phyloP scores from a whole-genome alignment of 73 alveolate species.

The Paramecium pentaurelia region DNA sequence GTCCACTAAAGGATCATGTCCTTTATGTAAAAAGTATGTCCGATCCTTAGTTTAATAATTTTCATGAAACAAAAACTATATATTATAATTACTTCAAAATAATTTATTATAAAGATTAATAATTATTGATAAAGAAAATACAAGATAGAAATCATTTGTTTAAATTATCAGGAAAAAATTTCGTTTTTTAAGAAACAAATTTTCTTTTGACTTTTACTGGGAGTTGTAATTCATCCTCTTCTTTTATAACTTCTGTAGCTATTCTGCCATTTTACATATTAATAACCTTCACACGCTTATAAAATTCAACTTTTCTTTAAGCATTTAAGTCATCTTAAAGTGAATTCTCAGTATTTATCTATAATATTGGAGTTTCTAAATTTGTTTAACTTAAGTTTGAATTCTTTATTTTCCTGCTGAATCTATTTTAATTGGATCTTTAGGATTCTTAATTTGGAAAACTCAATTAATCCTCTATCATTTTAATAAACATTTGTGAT shows the following conservation, averaged over 20 bases:
- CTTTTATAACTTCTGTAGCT: constrained; percentile 4
- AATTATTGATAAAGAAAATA: not conserved
- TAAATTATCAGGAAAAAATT: not conserved
- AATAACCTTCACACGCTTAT: not conserved
- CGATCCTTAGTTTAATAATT: constrained; percentile 1
- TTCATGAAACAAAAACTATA: not conserved
- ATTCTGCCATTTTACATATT: not conserved
- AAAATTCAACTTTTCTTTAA: not conserved
- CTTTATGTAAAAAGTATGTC: constrained; percentile 9
- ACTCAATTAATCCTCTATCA: not conserved
- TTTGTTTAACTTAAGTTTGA: not conserved
- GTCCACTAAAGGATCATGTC: constrained; percentile 1
- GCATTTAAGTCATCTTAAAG: not conserved
- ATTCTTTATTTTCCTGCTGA: not conserved
- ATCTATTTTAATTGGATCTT: not conserved
- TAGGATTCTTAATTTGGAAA: not conserved
- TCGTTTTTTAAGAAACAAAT: not conserved
- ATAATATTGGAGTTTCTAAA: not conserved
- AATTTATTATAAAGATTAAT: not conserved
- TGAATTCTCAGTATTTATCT: not conserved
- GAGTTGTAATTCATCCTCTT: not conserved
- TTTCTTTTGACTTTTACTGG: not conserved
- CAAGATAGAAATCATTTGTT: not conserved
- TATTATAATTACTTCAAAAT: not conserved
- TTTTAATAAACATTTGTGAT: not conserved